Evolutionary conservation across 495 filamentous ascomycete species (phyloP).

Genomic region (Neurospora sp.): DNA sequence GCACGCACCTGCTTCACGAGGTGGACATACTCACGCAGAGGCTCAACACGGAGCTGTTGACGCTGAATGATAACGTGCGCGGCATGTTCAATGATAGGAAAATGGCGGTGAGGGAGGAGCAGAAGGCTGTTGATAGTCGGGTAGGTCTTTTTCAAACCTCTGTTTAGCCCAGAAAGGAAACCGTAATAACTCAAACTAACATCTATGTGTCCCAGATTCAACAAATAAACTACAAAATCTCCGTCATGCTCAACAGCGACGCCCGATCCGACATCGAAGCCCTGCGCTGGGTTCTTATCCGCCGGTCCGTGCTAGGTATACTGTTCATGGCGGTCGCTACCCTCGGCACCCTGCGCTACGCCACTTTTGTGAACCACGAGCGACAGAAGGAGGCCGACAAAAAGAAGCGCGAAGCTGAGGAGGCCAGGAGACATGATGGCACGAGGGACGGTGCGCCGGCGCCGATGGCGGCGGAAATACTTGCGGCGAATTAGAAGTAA

Average conservation of each 20-base stretch:
- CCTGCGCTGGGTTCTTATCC: slow-evolving; percentile 79
- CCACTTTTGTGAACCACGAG: slow-evolving; percentile 34
- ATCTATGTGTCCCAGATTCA: slow-evolving; percentile 49
- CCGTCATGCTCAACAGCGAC: slow-evolving; percentile 74
- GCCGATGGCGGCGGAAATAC: slow-evolving; percentile 35
- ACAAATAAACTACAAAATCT: slow-evolving; percentile 90
- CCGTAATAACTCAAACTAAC: not conserved
- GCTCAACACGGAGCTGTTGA: slow-evolving; percentile 66
- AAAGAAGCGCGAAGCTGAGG: slow-evolving; percentile 21
- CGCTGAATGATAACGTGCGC: slow-evolving; percentile 80
- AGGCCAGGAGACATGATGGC: slow-evolving; percentile 23
- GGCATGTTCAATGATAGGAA: slow-evolving; percentile 94
- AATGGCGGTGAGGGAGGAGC: slow-evolving; percentile 80
- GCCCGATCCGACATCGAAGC: slow-evolving; percentile 84
- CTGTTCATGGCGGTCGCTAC: slow-evolving; percentile 43
- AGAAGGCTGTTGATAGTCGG: slow-evolving; percentile 66
- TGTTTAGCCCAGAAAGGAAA: not conserved
- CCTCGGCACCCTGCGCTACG: slow-evolving; percentile 39
- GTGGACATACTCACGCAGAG: slow-evolving; percentile 82
- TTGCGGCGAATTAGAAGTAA: slow-evolving; percentile 31
- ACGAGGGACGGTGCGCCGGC: slow-evolving; percentile 26
- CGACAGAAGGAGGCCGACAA: slow-evolving; percentile 29
- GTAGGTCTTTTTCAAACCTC: slow-evolving; percentile 27
- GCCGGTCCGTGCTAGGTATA: slow-evolving; percentile 76
- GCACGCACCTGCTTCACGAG: slow-evolving; percentile 81